Base-by-base conservation (phyloP, 208 protist species). In the Trypanosoma melophagium region DNA sequence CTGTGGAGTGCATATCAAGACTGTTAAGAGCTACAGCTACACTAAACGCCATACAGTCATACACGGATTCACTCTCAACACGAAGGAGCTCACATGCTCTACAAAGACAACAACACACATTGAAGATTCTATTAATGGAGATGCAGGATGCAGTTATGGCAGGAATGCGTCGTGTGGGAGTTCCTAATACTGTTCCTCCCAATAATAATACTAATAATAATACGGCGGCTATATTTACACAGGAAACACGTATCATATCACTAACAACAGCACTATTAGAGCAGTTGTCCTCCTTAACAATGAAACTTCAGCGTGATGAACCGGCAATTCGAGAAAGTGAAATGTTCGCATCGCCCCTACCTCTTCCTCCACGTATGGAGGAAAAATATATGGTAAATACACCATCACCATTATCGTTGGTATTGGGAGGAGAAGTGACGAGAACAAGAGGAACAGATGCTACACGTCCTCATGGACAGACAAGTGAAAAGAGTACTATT, bases 1-100 rank as follows among this genome's bases (percentile, higher is more conserved):
- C 42, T 31, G 45, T n/a, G 42, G 19, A 55, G 25, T 62, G 65
- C 38, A 54, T 55, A 7, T 53, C 44, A 35, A 70, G 55, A 41
- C 44, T 70, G 5, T 25, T 24, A 21, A 44, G 62, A 35, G 55
- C 65, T 52, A 28, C 62, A 25, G 50, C 13, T 13, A n/a, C 45
- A 24, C 8, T 70, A 22, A 55, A 45, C 3, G 40, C 9, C 21
- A 12, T 55, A 0, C 17, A 53, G 22, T 17, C 35, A 31, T 22
- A 51, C 16, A 14, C 22, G 7, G 41, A 41, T 38, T 42, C 22
- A 7, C 13, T 22, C 3, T 56, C 65, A 12, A 14, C 40, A 14
- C 7, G 8, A 14, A 44, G 8, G 7, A 44, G 40, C n/a, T n/a
- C n/a, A n/a, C n/a, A n/a, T n/a, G n/a, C n/a, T n/a, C 25, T 66